phyloP scores from a whole-genome alignment of 164 flowering plant species.

The Berberis vulgaris region DNA sequence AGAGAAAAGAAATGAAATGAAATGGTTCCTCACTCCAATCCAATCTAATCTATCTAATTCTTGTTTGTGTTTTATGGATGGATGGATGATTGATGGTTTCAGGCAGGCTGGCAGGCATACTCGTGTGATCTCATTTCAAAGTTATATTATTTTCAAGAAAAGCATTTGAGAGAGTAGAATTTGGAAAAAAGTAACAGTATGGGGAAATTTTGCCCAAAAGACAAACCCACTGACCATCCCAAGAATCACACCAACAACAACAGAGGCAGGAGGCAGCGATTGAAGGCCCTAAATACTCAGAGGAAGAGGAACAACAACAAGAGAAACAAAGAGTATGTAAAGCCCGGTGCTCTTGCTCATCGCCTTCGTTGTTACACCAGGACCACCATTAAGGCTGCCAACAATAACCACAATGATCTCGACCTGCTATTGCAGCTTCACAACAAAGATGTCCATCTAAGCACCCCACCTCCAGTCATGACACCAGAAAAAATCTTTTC shows the following conservation, averaged over 20 bases:
- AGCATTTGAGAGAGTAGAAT: too few relatives aligned
- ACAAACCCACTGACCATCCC: constrained; percentile 7
- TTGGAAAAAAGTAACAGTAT: constrained; percentile 10
- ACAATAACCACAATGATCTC: constrained; percentile 2
- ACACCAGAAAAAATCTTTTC: too few relatives aligned
- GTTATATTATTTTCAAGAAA: too few relatives aligned
- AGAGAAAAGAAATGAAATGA: too few relatives aligned
- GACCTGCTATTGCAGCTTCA: constrained; percentile 65
- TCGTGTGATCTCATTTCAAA: too few relatives aligned
- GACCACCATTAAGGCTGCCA: constrained; percentile 33
- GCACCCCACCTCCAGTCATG: constrained; percentile 8
- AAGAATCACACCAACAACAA: constrained; percentile 7
- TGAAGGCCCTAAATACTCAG: constrained; percentile 19
- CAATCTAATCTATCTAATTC: too few relatives aligned
- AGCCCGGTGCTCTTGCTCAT: constrained; percentile 76
- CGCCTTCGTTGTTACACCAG: constrained; percentile 37
- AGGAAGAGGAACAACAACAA: not conserved
- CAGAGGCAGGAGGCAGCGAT: constrained; percentile 36
- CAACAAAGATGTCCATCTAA: constrained; percentile 60
- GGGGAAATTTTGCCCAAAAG: constrained; percentile 61
- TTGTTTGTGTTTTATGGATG: too few relatives aligned
- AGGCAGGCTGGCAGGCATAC: too few relatives aligned
- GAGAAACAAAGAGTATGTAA: constrained; percentile 42
- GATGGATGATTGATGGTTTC: too few relatives aligned
- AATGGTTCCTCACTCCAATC: too few relatives aligned